Base-by-base conservation (phyloP, 2,329 filamentous ascomycete species). In the Botrytis galanthina region DNA sequence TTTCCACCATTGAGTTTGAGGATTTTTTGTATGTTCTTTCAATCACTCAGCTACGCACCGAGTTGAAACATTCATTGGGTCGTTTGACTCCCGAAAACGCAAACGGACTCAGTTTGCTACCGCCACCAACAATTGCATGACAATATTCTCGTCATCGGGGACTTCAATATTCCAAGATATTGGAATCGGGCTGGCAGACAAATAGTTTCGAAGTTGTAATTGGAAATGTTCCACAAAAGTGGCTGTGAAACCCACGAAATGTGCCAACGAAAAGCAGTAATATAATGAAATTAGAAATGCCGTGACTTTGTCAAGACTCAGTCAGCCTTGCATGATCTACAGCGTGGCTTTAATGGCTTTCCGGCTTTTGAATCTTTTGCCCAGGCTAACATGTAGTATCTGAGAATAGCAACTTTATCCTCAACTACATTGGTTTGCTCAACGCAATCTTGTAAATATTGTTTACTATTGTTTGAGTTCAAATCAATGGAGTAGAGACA, bases 81-180 rank as follows among this genome's bases (percentile, higher is more conserved):
- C 37, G 26, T 20, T 51, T 66, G n/a, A 35, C 18, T n/a, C 60
- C 60, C 26, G 63, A 57, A 9, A 66, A 57, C 16, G 20, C 59
- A 67, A 51, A 54, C 18, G 18, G 14, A 57, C 16, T 57, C 66
- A 44, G n/a, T 69, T 42, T 44, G 64, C 59, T 51, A n/a, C 59
- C 26, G 42, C 42, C 69, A 66, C 32, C 26, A 66, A 42, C 32
- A 51, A 42, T 61, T 46, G 12, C 8, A 44, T 61, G 54, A 46
- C 39, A 72, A 32, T 46, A 44, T 48, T 67, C 59, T 39, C n/a
- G 37, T 46, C 18, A 44, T 46, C n/a, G 37, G 18, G 18, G 16
- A 39, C 32, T 71, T 22, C 32, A 63, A 48, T 72, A 72, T 60
- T 72, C 26, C 51, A 72, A 72, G 39, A 61, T 72, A 51, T 68